Conservation (phyloP, 345 rosid genomes). For the Salix arbutifolia region DNA sequence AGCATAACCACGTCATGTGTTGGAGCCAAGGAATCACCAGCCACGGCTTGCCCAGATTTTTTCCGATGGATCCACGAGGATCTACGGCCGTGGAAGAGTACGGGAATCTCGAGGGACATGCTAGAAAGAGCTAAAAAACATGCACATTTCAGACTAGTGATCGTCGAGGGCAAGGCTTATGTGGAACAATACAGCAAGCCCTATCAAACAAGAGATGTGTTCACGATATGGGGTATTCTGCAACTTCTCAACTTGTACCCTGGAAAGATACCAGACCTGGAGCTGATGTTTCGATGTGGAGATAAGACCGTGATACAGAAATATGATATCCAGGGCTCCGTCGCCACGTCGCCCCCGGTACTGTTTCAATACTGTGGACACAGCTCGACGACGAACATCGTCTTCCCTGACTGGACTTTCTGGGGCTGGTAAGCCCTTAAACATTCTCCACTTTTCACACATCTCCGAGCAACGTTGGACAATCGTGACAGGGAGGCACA, state of each 20-base stretch:
- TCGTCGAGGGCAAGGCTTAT: conserved; percentile 54
- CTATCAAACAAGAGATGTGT: conserved; percentile 75
- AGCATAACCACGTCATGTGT: conserved; percentile 25
- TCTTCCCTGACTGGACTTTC: conserved; percentile 90
- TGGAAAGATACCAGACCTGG: conserved; percentile 72
- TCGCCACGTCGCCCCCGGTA: conserved; percentile 49
- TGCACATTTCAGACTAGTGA: conserved; percentile 57
- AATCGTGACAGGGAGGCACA: too few relatives aligned
- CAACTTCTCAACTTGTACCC: conserved; percentile 76
- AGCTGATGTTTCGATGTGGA: conserved; percentile 78
- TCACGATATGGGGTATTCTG: conserved; percentile 79
- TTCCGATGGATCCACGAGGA: conserved; percentile 97
- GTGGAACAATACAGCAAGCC: conserved; percentile 41
- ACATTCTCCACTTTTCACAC: too few relatives aligned
- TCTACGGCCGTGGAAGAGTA: conserved; percentile 69
- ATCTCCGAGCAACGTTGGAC: too few relatives aligned
- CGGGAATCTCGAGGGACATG: conserved; percentile 66
- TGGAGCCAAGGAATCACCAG: neutral
- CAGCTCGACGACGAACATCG: conserved; percentile 47
- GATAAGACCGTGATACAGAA: conserved; percentile 63
- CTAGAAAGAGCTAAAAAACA: conserved; percentile 48
- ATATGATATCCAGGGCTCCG: conserved; percentile 29
- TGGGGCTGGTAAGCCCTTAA: conserved; percentile 78
- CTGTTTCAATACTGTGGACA: conserved; percentile 74
- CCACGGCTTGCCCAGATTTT: conserved; percentile 59